Percentiles rank a stretch among this genome's conserved stretches.
Conservation (phyloP, 805 yeast genomes). For the Brettanomyces sp. region DNA sequence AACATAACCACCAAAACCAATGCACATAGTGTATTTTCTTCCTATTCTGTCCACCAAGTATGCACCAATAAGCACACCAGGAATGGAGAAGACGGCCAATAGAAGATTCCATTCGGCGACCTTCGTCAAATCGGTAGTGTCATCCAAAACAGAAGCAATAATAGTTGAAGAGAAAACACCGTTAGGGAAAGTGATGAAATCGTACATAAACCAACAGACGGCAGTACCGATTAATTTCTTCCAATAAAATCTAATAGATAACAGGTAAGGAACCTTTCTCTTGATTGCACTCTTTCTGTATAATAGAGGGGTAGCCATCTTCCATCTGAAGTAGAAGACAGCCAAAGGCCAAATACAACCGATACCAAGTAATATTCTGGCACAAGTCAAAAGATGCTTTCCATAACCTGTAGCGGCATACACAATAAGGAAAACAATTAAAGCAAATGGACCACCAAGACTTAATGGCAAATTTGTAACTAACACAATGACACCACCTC, state of each 20-base stretch:
- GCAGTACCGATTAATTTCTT: constrained; percentile 57
- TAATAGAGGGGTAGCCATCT: constrained; percentile 57
- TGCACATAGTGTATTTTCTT: constrained; percentile 60
- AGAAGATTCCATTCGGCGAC: constrained; percentile 70
- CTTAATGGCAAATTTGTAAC: constrained; percentile 68
- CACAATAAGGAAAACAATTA: constrained; percentile 59
- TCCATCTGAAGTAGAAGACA: constrained; percentile 63
- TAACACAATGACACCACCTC: constrained; percentile 59
- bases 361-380: constrained; percentile 64
- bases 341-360: constrained; percentile 63
- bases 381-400: constrained; percentile 38
- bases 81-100: constrained; percentile 55
- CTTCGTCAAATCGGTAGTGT: constrained; percentile 34
- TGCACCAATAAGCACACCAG: constrained; percentile 70
- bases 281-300: constrained; percentile 59
- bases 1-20: constrained; percentile 64
- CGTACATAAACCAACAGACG: constrained; percentile 73
- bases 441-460: constrained; percentile 73
- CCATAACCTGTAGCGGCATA: constrained; percentile 43
- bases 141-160: constrained; percentile 39
- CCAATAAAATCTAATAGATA: constrained; percentile 63
- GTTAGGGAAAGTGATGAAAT: constrained; percentile 74
- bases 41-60: constrained; percentile 55
- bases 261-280: constrained; percentile 45
- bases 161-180: constrained; percentile 48